Evolutionary conservation across 768 basidiomycete genomes (phyloP), one percentile per base, ranked within the genome.

Genomic region (Candolleomyces efflorescens): DNA sequence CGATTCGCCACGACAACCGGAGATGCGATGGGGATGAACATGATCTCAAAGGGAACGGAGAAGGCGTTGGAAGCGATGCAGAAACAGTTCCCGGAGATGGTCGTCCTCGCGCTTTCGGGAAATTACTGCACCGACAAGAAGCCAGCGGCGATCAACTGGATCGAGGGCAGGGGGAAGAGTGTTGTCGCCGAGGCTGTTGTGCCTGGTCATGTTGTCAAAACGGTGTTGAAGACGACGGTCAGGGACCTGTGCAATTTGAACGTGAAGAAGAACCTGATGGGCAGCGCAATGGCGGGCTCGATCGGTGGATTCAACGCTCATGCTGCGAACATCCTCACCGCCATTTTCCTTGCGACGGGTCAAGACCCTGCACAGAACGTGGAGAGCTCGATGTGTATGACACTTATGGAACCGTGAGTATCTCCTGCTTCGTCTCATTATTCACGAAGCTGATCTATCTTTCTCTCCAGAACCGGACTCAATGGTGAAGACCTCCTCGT

Each of bases 11-110:
- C 94, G 15, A 86, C 84, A 55, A 98, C 97, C 0, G 97, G 95
- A 32, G 96, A 98, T 67, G 96, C 97, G 41, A 99, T 98, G 96
- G 97, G 97, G n/a, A 99, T 99, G 97, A 99, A 99, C 79, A 99
- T 98, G 97, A 97, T 98, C 67, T 92, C 90, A 7, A 99, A 98
- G 74, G 97, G 95, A 2, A 94, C 94, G 9, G 97, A 98, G 76
- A 90, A 90, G 73, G 94, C 94, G n/a, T 81, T 99, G 11, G 93
- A 89, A 65, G 82, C 78, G 18, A 79, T 93, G 82, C 79, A 82
- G 63, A 77, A 78, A 49, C 72, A 86, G 65, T 99, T 93, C 78
- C 96, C 96, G 3, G 86, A 88, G 59, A 98, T 98, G 32, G 32
- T 32, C 32, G 32, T 32, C 32, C 32, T 32, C 32, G 32, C 32